These are phyloP conservation scores for Diaporthe sp. DNA, from an alignment of 2,329 filamentous ascomycete species.

Conservation along the genomic window DNA sequence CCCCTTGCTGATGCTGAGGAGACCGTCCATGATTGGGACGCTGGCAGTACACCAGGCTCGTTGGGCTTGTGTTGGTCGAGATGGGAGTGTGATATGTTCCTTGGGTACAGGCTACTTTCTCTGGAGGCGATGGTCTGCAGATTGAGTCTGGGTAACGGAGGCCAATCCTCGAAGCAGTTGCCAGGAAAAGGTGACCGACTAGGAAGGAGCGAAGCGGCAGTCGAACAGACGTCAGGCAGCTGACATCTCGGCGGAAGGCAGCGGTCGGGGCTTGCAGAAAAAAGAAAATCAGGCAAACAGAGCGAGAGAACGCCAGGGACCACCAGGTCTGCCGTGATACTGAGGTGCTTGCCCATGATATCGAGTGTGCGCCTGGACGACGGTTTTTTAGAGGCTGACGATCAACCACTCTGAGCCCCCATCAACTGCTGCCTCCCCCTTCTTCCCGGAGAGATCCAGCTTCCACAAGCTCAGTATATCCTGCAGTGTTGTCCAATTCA, in stretches of 20 bases:
- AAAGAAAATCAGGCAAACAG: neutral
- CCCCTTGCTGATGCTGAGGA: neutral
- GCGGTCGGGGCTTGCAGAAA: neutral
- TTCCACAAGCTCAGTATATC: neutral
- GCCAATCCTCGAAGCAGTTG: neutral
- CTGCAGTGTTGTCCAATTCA: neutral
- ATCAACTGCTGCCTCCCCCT: neutral
- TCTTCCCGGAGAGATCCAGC: neutral
- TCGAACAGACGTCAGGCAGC: neutral
- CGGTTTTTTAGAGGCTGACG: neutral
- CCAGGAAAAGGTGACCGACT: neutral
- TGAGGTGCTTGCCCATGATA: neutral
- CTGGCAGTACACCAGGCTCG: neutral
- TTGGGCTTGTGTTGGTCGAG: neutral
- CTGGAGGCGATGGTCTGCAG: neutral
- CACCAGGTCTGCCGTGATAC: neutral
- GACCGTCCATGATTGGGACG: neutral
- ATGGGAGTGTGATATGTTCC: neutral
- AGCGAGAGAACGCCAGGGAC: neutral
- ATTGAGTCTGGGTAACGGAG: neutral
- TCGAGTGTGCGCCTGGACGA: neutral
- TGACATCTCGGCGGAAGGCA: neutral
- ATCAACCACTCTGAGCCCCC: too few species aligned
- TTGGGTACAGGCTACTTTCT: neutral
- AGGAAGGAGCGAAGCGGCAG: neutral